Conservation (phyloP, 306 rosid species). For the Inga leiocalycina region DNA sequence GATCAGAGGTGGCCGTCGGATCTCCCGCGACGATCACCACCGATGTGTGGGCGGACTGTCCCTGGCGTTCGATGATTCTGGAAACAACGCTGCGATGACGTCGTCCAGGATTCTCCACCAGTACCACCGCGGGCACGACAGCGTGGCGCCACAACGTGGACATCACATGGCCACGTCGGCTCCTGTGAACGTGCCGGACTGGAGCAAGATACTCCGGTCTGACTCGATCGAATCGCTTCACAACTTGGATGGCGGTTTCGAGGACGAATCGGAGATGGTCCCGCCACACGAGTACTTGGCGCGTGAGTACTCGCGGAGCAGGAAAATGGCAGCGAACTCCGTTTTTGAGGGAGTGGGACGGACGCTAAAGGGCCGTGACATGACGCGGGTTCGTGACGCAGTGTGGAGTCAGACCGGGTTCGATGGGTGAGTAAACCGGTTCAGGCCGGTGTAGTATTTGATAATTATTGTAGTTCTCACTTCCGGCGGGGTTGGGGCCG, state of each 20-base stretch:
- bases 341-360: constrained; percentile 96
- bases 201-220: constrained; percentile 96
- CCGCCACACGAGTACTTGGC: constrained; percentile 98
- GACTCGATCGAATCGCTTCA: constrained; percentile 78
- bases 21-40: constrained; percentile 33
- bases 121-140: constrained; percentile 56
- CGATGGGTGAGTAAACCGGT: constrained; percentile 49
- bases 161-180: constrained; percentile 71
- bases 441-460: constrained; percentile 11
- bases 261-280: constrained; percentile 65
- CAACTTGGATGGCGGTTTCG: constrained; percentile 43
- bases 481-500: constrained; percentile 21
- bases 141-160: constrained; percentile 43
- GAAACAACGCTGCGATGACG: constrained; percentile 17
- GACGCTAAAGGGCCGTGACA: constrained; percentile 89
- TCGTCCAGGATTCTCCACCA: constrained; percentile 74
- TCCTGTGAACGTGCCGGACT: constrained; percentile 95
- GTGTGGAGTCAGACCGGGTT: constrained; percentile 99
- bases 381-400: constrained; percentile 93
- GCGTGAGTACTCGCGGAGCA: constrained; percentile 45
- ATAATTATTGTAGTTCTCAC: not conserved
- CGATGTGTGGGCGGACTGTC: constrained; percentile 14
- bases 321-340: constrained; percentile 70
- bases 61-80: constrained; percentile 7
- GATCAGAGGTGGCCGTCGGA: constrained; percentile 36